These are phyloP conservation scores for Hymenoscyphus infarciens DNA, from an alignment of 2,329 filamentous ascomycete species.

Conservation along the genomic window DNA sequence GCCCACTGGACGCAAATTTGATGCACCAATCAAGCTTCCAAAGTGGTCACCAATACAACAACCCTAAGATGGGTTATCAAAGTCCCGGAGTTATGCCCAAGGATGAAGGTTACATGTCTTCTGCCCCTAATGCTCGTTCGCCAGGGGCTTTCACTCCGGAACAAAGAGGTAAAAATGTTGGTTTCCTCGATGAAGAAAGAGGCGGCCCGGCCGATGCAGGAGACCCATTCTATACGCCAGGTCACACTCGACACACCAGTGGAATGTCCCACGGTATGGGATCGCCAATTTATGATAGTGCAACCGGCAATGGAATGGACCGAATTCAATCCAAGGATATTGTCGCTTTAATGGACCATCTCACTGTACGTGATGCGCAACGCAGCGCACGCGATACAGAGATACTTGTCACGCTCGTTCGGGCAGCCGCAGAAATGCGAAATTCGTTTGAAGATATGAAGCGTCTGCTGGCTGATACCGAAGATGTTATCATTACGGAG, in stretches of 20 bases:
- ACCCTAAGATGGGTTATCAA: constrained; percentile 31
- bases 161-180: constrained; percentile 40
- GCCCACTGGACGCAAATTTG: constrained; percentile 42
- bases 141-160: constrained; percentile 46
- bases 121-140: constrained; percentile 53
- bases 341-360: constrained; percentile 94
- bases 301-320: constrained; percentile 84
- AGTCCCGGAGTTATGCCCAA: constrained; percentile 58
- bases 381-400: constrained; percentile 95
- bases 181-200: constrained; percentile 51
- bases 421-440: constrained; percentile 93
- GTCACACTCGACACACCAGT: constrained; percentile 67
- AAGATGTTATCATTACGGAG: constrained; percentile 81
- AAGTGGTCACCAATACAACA: constrained; percentile 40
- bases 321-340: constrained; percentile 95
- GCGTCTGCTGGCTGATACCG: constrained; percentile 83
- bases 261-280: constrained; percentile 89
- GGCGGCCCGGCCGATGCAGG: constrained; percentile 46
- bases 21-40: constrained; percentile 38
- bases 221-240: constrained; percentile 64
- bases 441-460: constrained; percentile 96
- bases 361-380: constrained; percentile 95
- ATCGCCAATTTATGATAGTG: constrained; percentile 85
- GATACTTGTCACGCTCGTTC: constrained; percentile 89
- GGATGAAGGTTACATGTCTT: constrained; percentile 92